phyloP scores from a whole-genome alignment of 768 basidiomycete genomes.

The Harrya chromipes region DNA sequence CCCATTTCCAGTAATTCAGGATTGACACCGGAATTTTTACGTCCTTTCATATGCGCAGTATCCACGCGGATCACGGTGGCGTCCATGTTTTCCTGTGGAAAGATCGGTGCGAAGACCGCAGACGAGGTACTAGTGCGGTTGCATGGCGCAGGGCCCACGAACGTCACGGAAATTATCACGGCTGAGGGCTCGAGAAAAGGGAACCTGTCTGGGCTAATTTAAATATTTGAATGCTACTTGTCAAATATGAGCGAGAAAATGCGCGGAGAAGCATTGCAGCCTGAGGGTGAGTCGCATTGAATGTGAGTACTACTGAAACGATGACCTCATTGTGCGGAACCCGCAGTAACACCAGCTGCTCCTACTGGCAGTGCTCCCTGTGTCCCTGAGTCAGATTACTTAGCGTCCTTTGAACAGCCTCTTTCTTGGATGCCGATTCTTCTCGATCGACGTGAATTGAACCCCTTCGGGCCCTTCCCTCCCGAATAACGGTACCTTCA shows the following conservation, averaged over 20 bases:
- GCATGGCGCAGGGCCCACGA: slow-evolving; percentile 35
- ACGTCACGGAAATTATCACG: slow-evolving; percentile 28
- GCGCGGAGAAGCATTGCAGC: slow-evolving; percentile 70
- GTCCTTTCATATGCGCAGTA: slow-evolving; percentile 82
- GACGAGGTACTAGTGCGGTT: slow-evolving; percentile 69
- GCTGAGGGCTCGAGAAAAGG: slow-evolving; percentile 40
- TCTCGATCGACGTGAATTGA: no score
- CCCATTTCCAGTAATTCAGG: slow-evolving; percentile 50
- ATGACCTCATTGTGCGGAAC: no score
- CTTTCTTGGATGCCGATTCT: no score
- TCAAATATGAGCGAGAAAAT: slow-evolving; percentile 68
- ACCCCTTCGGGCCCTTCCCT: no score
- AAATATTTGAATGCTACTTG: slow-evolving; percentile 70
- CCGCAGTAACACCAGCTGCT: no score
- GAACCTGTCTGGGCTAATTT: slow-evolving; percentile 58
- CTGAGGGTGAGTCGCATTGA: slow-evolving; percentile 53
- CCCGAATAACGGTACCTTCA: no score
- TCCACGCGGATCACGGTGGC: slow-evolving; percentile 80
- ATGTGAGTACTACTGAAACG: neutral
- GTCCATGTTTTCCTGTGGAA: slow-evolving; percentile 84
- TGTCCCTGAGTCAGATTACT: no score
- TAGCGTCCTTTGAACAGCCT: no score
- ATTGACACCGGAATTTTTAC: slow-evolving; percentile 71
- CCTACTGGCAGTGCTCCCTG: no score
- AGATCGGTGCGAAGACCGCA: slow-evolving; percentile 66